Base-by-base conservation (phyloP, 2,329 filamentous ascomycete genomes). In the Arthroderma uncinatum region DNA sequence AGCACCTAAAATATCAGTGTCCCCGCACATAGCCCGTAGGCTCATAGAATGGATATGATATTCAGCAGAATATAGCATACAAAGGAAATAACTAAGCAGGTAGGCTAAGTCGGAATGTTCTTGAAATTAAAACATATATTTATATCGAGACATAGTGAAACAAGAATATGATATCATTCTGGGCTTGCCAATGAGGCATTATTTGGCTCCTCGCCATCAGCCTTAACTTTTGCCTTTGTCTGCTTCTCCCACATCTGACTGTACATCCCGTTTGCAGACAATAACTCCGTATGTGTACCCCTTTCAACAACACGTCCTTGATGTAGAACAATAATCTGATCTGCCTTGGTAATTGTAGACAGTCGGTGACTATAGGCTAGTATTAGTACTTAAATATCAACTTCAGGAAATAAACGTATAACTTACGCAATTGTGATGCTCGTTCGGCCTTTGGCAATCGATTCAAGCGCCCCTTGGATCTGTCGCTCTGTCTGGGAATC, bases 301-400 rank as follows among this genome's bases (percentile, higher is more conserved):
- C 62, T 63, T 58, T 75, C 73, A 21, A 66, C 66, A 21, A 75
- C 65, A 53, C 58, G 65, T 1, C 73, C 73, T 4, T 67, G 64
- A n/a, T 69, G 68, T 56, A 76, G 65, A 21, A 75, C 73, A 14
- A 94, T 85, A 62, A 95, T 95, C 90, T 90, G 70, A 94, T 85
- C 0, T 89, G 89, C 63, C 69, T 89, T 83, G 69, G 82, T 86
- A 72, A 95, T 91, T 7, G 90, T 95, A 0, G 86, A 91, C 3
- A 30, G 28, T 7, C 28, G 28, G 7, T 30, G 28, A 30, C 28
- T 30, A 30, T 30, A 30, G 28, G 7, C 3, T 4, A 30, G 28
- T 7, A 7, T 30, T 30, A 30, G 28, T 36, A 14, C 12, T 36
- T 36, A 9, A 12, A 12, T 36, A 36, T 36, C 39, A 57, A 33